Evolutionary conservation across 164 flowering plant species (phyloP), one percentile per base, ranked within the genome.

Genomic region (Litsea cubeba): DNA sequence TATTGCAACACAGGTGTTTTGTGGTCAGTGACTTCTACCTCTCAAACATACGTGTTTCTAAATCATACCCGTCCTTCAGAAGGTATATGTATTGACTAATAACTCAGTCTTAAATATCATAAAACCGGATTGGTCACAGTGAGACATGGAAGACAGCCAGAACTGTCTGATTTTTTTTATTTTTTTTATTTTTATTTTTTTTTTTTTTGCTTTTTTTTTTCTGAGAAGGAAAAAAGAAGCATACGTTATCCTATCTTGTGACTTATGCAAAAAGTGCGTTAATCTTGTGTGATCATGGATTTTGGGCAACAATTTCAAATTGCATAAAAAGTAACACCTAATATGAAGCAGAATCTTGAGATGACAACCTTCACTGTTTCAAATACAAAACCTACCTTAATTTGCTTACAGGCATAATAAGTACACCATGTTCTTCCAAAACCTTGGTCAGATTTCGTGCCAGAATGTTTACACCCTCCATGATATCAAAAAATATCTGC

Each of bases 381-480:
- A 68, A 75, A 54, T 8, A 30, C 5, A 15, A 71, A 40, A 74
- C 75, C 8, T 40, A 90, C 97, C 90, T 88, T 78, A 80, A 78
- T 72, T 87, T 67, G 76, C 88, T 80, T 73, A 75, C 83, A 65
- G 85, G 79, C 83, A 91, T 79, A 20, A 84, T 72, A 25, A 86
- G 91, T 74, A 95, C 73, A 68, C 97, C 94, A 76, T 80, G 90
- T 64, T 84, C 86, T 79, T 85, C 88, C 84, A 95, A 80, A 60
- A 79, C 49, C 79, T 88, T 84, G 82, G 81, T 71, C 26, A 93
- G 84, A 57, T 86, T 82, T 15, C 76, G 79, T 50, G 74, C 89
- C 0, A 79, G 79, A 28, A 87, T 69, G 50, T 80, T 84, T 24
- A 86, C 68, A 22, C 83, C 79, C 73, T 92, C 86, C 23, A 76